Evolutionary conservation across 2,329 filamentous ascomycete species (phyloP).

Genomic region (Botrytis cinerea): DNA sequence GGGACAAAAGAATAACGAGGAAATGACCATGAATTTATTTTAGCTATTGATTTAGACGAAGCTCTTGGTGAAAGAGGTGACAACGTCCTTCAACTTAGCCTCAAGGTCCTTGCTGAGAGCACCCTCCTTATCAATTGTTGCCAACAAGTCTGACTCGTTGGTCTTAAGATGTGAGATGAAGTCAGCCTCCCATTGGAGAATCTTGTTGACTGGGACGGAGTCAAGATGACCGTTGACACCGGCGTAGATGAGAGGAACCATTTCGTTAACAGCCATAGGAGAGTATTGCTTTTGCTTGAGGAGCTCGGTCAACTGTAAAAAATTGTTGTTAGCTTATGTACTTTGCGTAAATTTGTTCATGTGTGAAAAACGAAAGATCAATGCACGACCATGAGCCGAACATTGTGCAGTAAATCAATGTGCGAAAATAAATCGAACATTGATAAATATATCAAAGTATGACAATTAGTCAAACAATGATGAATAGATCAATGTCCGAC

Average conservation of each 20-base stretch:
- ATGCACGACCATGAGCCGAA: background rate
- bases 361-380: background rate
- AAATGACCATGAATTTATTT: slow-evolving; percentile 26
- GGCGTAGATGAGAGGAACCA: slow-evolving; percentile 98
- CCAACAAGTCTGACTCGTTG: slow-evolving; percentile 82
- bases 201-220: slow-evolving; percentile 83
- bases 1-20: slow-evolving; percentile 38
- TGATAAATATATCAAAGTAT: background rate
- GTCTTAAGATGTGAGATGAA: slow-evolving; percentile 90
- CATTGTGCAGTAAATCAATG: background rate
- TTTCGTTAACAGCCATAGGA: slow-evolving; percentile 98
- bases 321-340: slow-evolving; percentile 34
- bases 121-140: slow-evolving; percentile 93
- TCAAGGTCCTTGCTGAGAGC: slow-evolving; percentile 93
- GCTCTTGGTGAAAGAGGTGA: slow-evolving; percentile 86
- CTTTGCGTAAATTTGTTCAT: slow-evolving; percentile 25
- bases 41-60: slow-evolving; percentile 55
- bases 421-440: background rate
- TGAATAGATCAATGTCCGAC: background rate
- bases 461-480: background rate
- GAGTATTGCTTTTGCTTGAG: slow-evolving; percentile 99
- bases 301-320: slow-evolving; percentile 77
- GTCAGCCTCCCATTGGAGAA: slow-evolving; percentile 91
- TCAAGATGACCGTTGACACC: slow-evolving; percentile 99
- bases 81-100: slow-evolving; percentile 75